phyloP scores from a whole-genome alignment of 2,329 filamentous ascomycete species.

The Hymenoscyphus linearis region DNA sequence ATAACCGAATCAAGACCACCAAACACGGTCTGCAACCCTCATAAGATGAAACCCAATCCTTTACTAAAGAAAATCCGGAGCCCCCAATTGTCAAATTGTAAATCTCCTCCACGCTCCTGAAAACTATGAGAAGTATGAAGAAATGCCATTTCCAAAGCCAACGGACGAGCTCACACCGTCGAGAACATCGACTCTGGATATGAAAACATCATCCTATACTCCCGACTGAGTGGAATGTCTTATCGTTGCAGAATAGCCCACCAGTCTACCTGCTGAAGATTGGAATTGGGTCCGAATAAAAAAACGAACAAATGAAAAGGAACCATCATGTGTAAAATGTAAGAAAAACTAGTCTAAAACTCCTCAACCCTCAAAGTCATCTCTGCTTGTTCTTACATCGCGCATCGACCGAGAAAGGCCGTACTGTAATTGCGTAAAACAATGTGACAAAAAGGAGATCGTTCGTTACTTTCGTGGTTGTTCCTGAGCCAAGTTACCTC shows the following conservation, averaged over 20 bases:
- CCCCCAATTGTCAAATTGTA: neutral
- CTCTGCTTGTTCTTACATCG: neutral
- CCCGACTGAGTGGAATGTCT: slow-evolving; percentile 4
- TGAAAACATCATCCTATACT: neutral
- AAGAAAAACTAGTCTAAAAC: neutral
- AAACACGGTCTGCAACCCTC: slow-evolving; percentile 2
- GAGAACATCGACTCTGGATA: neutral
- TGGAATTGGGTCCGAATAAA: neutral
- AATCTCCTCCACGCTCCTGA: neutral
- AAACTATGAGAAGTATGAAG: slow-evolving; percentile 1
- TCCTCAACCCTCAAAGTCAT: neutral
- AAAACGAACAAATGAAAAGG: neutral
- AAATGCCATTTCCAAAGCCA: neutral
- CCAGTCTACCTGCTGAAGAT: slow-evolving; percentile 2
- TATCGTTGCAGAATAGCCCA: slow-evolving; percentile 1
- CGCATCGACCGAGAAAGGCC: neutral
- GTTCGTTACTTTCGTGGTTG: neutral
- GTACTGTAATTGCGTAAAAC: neutral
- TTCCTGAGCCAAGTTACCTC: neutral
- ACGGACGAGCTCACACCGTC: slow-evolving; percentile 6
- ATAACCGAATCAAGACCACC: slow-evolving; percentile 1
- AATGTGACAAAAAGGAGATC: neutral
- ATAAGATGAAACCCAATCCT: neutral
- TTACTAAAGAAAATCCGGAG: neutral
- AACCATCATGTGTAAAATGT: neutral